Evolutionary conservation across 2,329 filamentous ascomycete genomes (phyloP), one percentile per base, ranked within the genome.

Genomic region (Venturia nashicola): DNA sequence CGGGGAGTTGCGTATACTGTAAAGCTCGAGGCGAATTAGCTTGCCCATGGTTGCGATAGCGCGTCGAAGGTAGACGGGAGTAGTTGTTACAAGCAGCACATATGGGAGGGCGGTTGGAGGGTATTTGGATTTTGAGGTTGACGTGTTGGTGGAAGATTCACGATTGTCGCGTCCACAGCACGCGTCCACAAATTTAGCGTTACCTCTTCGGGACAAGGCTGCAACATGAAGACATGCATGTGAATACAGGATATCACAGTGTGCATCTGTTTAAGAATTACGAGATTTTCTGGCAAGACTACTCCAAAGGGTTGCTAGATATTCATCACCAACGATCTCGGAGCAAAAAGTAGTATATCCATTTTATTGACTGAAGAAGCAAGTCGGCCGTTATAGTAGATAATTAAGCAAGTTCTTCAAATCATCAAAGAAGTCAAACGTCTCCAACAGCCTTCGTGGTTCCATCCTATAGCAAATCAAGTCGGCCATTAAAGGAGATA

Each of bases 21-120:
- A 96, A 67, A 99, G 82, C 81, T 97, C 93, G 62, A 99, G 86
- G 67, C 91, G 88, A 72, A 96, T 90, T 72, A 99, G 87, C 78
- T 97, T 97, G 69, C 93, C 93, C 94, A 99, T 97, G 67, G 34
- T 36, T 57, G 51, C 32, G 51, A 23, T 14, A 32, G 36, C 32
- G 32, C 51, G 51, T 57, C 27, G n/a, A 57, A 3, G 20, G 18
- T 27, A 57, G 51, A 57, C 51, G 14, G 23, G 51, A 54, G 14
- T 36, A n/a, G 1, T n/a, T 18, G 51, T 5, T 8, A 12, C 51
- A 57, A 18, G 34, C 51, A 57, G 14, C 32, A 32, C 32, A 57
- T 57, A 20, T 39, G 18, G 23, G 51, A 7, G 12, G 32, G 32
- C 32, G 27, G 8, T 9, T 57, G 39, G 32, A 6, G 27, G 6